Evolutionary conservation across 208 protist genomes (phyloP), one percentile per base, ranked within the genome.

Genomic region (Spongospora subterranea): DNA sequence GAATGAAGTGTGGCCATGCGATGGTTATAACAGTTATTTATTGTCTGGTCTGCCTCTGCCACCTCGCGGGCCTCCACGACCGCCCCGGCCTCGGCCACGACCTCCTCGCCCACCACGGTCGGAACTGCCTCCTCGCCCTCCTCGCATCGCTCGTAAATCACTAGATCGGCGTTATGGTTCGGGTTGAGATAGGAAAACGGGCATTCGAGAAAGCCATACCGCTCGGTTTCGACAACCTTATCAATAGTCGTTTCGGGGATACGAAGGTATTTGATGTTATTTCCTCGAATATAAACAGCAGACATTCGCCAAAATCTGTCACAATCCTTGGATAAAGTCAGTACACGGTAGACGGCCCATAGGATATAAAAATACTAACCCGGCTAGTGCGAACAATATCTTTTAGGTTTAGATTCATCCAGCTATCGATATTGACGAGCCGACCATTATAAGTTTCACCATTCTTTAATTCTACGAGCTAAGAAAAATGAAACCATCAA

Each of bases 401-500:
- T 32, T 92, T 88, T 50, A 97, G 88, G 64, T 92, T 96, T 50
- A 97, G 94, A 91, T 97, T 97, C 96, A 97, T 97, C 93, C 94
- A 97, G 88, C 91, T 94, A 88, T 97, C 96, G 88, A 96, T 97
- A 82, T 94, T 96, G 0, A 95, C 93, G 0, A 97, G 90, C 32
- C 92, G 54, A 0, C 96, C 96, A 91, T 97, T 97, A 94, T 96
- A 97, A 46, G 96, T 97, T 92, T 97, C 96, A n/a, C 96, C 96
- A 93, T 96, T 97, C 90, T 97, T 97, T 38, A 97, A 89, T 89
- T 97, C 96, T 0, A 97, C 95, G 40, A 97, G 90, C 96, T 97
- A 92, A 53, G 66, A 24, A 41, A 6, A 60, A 6, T 46, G 46
- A 45, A 0, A 0, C 29, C n/a, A 90, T 46, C 0, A 17, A 53